Evolutionary conservation across 177 flowering plant species (phyloP).

Genomic region (Vitis hybrid): DNA sequence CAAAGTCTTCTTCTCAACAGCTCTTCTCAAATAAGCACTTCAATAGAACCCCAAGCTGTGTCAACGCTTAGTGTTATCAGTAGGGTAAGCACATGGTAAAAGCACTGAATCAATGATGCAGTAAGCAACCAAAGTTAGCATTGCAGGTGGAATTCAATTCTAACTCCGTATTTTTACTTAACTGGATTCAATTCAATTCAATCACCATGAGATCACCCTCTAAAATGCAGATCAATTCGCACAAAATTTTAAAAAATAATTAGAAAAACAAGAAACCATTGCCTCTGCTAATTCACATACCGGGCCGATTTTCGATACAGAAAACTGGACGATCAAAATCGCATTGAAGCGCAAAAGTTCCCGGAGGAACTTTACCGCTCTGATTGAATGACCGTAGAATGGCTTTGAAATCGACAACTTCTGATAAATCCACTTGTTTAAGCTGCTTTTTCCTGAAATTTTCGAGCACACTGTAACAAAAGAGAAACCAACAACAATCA

Average conservation of each 20-base stretch:
- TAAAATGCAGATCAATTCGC: neutral
- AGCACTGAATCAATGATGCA: no score
- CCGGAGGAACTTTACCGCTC: slow-evolving; percentile 47
- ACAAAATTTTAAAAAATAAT: no score
- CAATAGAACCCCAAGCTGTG: no score
- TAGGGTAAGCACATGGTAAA: no score
- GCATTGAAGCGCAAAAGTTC: slow-evolving; percentile 32
- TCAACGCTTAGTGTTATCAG: no score
- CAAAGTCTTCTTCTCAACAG: no score
- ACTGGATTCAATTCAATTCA: no score
- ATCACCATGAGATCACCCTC: no score
- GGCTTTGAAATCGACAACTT: slow-evolving; percentile 76
- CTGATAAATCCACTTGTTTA: slow-evolving; percentile 69
- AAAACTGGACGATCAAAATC: slow-evolving; percentile 58
- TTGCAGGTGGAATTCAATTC: no score
- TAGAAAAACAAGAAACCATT: neutral
- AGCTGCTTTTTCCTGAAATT: slow-evolving; percentile 50
- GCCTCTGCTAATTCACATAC: slow-evolving; percentile 30
- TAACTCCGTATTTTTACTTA: no score
- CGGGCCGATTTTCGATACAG: slow-evolving; percentile 70
- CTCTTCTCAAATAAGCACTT: no score
- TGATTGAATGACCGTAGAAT: slow-evolving; percentile 39
- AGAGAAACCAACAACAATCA: neutral
- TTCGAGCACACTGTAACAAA: neutral
- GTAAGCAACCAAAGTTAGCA: no score